Evolutionary conservation across 345 rosid genomes (phyloP).

Genomic region (Kandelia obovata): DNA sequence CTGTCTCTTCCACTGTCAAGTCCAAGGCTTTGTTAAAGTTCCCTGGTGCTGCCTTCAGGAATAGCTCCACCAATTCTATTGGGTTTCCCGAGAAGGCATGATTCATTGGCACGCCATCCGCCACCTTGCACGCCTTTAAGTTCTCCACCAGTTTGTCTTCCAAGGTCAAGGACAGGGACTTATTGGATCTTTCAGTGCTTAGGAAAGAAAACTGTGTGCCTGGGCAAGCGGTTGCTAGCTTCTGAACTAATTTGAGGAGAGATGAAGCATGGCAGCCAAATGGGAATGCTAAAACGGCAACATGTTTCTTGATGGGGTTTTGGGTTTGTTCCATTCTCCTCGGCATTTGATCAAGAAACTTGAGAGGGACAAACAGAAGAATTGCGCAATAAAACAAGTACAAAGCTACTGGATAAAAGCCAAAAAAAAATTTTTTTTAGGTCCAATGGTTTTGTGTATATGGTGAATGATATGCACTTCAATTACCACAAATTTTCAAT

Average conservation of each 20-base stretch:
- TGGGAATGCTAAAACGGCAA: conserved; percentile 58
- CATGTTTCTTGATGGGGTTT: conserved; percentile 23
- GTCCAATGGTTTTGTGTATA: no score
- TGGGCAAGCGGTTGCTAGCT: conserved; percentile 43
- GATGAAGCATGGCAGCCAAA: conserved; percentile 52
- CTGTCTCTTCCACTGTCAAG: conserved; percentile 34
- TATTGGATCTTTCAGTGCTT: conserved; percentile 39
- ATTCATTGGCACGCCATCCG: conserved; percentile 29
- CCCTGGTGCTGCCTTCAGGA: conserved; percentile 34
- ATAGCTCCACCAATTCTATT: conserved; percentile 42
- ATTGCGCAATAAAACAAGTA: not conserved
- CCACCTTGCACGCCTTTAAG: conserved; percentile 34
- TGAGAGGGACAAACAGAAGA: not conserved
- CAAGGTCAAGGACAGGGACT: conserved; percentile 18
- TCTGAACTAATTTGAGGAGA: conserved; percentile 38
- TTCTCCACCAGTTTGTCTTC: conserved; percentile 19
- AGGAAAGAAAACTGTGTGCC: conserved; percentile 49
- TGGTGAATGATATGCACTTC: no score
- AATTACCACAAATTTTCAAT: no score
- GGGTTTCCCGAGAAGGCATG: conserved; percentile 29
- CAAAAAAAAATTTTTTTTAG: no score
- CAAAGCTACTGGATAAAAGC: no score
- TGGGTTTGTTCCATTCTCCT: not conserved
- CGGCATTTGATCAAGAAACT: not conserved
- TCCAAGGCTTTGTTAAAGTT: conserved; percentile 31